phyloP scores from a whole-genome alignment of 129 eudicot species.

The Helianthus tuberosus region DNA sequence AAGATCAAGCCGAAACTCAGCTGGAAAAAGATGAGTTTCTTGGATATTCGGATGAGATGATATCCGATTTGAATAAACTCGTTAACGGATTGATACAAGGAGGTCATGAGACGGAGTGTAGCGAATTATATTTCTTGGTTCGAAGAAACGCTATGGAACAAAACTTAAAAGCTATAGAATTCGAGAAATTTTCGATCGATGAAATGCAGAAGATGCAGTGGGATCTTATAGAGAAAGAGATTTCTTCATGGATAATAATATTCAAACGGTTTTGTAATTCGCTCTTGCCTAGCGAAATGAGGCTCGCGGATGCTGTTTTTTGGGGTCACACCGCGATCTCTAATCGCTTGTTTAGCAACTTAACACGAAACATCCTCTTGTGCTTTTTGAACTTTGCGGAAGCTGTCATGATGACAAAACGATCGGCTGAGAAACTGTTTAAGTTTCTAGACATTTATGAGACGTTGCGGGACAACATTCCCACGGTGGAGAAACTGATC shows the following conservation, averaged over 20 bases:
- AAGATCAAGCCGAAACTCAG: constrained; percentile 22
- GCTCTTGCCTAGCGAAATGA: constrained; percentile 49
- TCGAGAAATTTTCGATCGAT: constrained; percentile 67
- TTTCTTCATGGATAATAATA: constrained; percentile 58
- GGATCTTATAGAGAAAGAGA: constrained; percentile 76
- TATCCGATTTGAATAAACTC: constrained; percentile 43
- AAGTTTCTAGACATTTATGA: constrained; percentile 78
- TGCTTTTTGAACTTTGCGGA: constrained; percentile 61
- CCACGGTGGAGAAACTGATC: constrained; percentile 37
- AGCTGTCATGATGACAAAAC: constrained; percentile 71
- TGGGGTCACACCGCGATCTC: constrained; percentile 13
- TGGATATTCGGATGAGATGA: constrained; percentile 50
- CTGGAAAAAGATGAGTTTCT: constrained; percentile 33
- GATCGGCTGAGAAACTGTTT: constrained; percentile 75
- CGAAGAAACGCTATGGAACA: constrained; percentile 70
- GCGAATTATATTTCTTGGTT: constrained; percentile 51
- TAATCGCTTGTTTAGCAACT: constrained; percentile 33
- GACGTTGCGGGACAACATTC: constrained; percentile 46
- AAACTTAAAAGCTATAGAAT: constrained; percentile 40
- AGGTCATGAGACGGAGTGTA: constrained; percentile 67
- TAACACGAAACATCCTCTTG: constrained; percentile 37
- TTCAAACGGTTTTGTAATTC: constrained; percentile 39
- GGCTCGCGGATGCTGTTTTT: constrained; percentile 47
- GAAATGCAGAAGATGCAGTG: constrained; percentile 78
- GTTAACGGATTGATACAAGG: constrained; percentile 49